Conservation (phyloP, 1,139 yeast genomes). For the Saccharomycopsis hybrid region DNA sequence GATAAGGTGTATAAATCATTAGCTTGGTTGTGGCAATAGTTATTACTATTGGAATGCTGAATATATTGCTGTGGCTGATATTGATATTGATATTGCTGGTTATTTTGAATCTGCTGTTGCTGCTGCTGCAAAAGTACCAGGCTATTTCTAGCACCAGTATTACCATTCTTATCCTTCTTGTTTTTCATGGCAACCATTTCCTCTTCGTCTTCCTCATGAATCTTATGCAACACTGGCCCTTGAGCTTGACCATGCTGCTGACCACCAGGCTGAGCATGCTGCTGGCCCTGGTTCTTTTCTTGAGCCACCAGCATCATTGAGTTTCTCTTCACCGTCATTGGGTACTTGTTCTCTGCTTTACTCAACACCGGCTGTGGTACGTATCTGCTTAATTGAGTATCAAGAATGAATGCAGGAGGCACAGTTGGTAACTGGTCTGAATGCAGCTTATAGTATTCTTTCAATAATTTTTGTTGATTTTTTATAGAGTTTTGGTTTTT, state of each 20-base stretch:
- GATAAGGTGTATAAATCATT: constrained; percentile 17
- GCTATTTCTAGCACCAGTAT: neutral
- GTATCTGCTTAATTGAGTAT: constrained; percentile 4
- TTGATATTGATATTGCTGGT: neutral
- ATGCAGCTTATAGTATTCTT: constrained; percentile 11
- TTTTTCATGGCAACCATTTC: neutral
- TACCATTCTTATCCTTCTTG: neutral
- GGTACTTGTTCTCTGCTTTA: constrained; percentile 18
- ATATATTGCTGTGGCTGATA: too few relatives aligned
- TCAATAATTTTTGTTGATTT: constrained; percentile 5
- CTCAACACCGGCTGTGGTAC: constrained; percentile 15
- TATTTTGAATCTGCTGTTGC: neutral
- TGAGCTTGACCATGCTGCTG: too few relatives aligned
- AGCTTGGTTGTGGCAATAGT: neutral
- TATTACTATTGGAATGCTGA: neutral
- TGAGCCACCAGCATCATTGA: constrained; percentile 4
- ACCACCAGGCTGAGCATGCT: neutral
- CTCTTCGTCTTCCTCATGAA: too few relatives aligned
- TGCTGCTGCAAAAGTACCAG: neutral
- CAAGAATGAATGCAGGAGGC: constrained; percentile 20
- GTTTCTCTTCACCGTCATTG: constrained; percentile 17
- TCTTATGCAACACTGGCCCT: neutral
- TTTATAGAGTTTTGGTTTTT: constrained; percentile 1
- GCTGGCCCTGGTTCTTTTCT: neutral
- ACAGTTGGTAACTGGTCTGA: constrained; percentile 10